Evolutionary conservation across 1,284 basidiomycete species (phyloP).

Genomic region (Boletus sp.): DNA sequence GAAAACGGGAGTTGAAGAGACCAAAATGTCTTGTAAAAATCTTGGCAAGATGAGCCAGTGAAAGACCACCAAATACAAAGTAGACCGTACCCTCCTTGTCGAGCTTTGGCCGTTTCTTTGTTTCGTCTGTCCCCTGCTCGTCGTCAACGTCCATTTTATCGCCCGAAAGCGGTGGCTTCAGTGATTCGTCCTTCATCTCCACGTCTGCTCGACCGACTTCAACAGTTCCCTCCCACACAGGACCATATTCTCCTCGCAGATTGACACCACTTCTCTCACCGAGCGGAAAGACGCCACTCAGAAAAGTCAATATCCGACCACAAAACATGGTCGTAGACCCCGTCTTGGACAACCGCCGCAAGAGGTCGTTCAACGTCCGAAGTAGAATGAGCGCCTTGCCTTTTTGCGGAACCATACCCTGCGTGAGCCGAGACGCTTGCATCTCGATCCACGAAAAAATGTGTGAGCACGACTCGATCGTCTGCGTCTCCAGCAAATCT

Average conservation of each 20-base stretch:
- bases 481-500: slow-evolving; percentile 81
- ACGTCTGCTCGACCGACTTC: slow-evolving; percentile 37
- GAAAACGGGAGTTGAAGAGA: slow-evolving; percentile 80
- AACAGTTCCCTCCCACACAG: slow-evolving; percentile 74
- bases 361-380: slow-evolving; percentile 84
- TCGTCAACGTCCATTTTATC: slow-evolving; percentile 47
- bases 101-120: slow-evolving; percentile 43
- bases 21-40: slow-evolving; percentile 87
- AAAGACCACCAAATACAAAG: slow-evolving; percentile 2
- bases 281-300: slow-evolving; percentile 84
- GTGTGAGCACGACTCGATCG: slow-evolving; percentile 78
- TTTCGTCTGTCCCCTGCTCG: slow-evolving; percentile 46
- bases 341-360: slow-evolving; percentile 83
- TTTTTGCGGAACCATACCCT: slow-evolving; percentile 79
- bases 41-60: slow-evolving; percentile 41
- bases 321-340: slow-evolving; percentile 84
- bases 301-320: slow-evolving; percentile 84
- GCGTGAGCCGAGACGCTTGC: slow-evolving; percentile 66
- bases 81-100: slow-evolving; percentile 65
- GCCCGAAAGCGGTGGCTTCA: slow-evolving; percentile 25
- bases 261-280: slow-evolving; percentile 92
- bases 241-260: slow-evolving; percentile 81
- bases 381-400: slow-evolving; percentile 86
- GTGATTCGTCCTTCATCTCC: slow-evolving; percentile 35
- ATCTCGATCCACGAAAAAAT: slow-evolving; percentile 85